A percentile compares a stretch with the other conserved stretches of the same genome.
Conservation (phyloP, 208 protist species). For the Tritrichomonas musculus region DNA sequence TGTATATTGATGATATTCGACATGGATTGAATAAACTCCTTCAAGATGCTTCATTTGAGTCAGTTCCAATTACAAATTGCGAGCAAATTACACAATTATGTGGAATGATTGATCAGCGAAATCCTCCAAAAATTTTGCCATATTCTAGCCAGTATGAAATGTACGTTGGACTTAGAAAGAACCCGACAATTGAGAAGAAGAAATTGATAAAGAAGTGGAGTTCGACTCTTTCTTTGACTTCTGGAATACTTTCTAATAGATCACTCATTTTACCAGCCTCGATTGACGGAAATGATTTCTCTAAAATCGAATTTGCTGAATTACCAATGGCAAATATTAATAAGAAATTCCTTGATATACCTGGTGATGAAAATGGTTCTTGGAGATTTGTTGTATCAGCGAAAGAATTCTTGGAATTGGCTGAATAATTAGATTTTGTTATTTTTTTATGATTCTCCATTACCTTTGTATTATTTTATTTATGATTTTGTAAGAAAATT, state of each 20-base stretch:
- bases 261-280: not conserved
- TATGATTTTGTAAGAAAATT: no score
- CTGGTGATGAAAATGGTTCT: not conserved
- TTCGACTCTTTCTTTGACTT: not conserved
- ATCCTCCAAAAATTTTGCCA: constrained; percentile 25
- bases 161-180: not conserved
- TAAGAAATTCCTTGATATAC: not conserved
- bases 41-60: not conserved
- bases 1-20: not conserved
- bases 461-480: no score
- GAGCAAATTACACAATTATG: not conserved
- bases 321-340: not conserved
- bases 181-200: not conserved
- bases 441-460: no score
- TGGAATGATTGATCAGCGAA: not conserved
- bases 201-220: not conserved
- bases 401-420: not conserved
- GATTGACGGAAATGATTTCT: not conserved
- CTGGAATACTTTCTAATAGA: not conserved
- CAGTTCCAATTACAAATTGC: not conserved
- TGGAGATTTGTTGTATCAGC: not conserved
- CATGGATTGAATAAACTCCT: not conserved
- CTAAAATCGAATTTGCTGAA: not conserved
- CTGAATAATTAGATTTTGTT: no score
- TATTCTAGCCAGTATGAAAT: not conserved